Conservation (phyloP, 2,329 filamentous ascomycete species). For the Aspergillus brunneoviolaceus region DNA sequence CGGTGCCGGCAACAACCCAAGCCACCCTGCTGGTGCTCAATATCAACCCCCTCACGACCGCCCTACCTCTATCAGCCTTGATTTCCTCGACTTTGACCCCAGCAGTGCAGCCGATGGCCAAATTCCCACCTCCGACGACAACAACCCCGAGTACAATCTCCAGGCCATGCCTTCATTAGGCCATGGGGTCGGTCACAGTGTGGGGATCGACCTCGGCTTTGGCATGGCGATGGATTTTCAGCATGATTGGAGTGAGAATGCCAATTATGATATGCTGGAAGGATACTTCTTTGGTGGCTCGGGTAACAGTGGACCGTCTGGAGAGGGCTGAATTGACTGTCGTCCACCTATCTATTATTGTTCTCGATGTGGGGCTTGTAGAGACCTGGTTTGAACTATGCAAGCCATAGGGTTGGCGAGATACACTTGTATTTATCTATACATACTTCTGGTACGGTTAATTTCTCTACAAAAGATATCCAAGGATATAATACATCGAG, state of each 20-base stretch:
- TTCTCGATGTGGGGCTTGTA: neutral
- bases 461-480: too few species aligned
- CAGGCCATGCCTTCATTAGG: conserved; percentile 32
- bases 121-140: conserved; percentile 29
- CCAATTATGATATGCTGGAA: conserved; percentile 53
- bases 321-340: conserved; percentile 13
- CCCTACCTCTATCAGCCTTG: conserved; percentile 46
- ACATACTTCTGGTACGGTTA: too few species aligned
- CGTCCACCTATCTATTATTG: too few species aligned
- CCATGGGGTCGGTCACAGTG: conserved; percentile 35
- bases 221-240: conserved; percentile 48
- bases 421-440: too few species aligned
- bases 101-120: conserved; percentile 28
- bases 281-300: conserved; percentile 56
- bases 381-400: too few species aligned
- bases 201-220: conserved; percentile 47
- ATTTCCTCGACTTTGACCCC: conserved; percentile 55
- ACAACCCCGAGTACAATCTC: conserved; percentile 27
- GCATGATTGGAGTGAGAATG: conserved; percentile 51
- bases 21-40: conserved; percentile 10
- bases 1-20: conserved; percentile 24
- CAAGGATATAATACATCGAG: too few species aligned
- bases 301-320: conserved; percentile 28
- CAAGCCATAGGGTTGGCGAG: too few species aligned
- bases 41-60: conserved; percentile 22